These are phyloP conservation scores for Fusarium oxysporum DNA, from an alignment of 2,329 filamentous ascomycete species.

Conservation along the genomic window DNA sequence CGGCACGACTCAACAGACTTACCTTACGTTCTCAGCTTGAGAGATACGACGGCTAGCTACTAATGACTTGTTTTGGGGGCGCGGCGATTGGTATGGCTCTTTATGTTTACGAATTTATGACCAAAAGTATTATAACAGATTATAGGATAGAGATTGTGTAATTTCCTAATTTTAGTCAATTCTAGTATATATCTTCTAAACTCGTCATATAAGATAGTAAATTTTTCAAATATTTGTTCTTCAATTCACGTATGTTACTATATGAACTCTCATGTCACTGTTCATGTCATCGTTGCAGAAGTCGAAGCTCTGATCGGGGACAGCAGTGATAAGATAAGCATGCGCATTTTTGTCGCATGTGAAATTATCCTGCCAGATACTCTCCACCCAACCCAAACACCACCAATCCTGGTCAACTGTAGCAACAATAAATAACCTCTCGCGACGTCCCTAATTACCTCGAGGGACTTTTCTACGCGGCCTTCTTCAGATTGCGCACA, in stretches of 20 bases:
- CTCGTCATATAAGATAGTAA: not conserved
- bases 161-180: slow-evolving; percentile 41
- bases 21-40: slow-evolving; percentile 54
- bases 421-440: not conserved
- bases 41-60: slow-evolving; percentile 48
- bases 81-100: slow-evolving; percentile 8
- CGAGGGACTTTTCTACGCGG: no score
- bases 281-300: not conserved
- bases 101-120: slow-evolving; percentile 44
- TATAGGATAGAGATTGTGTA: slow-evolving; percentile 19
- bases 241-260: not conserved
- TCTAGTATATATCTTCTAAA: slow-evolving; percentile 13
- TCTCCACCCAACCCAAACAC: slow-evolving; percentile 34
- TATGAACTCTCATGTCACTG: not conserved
- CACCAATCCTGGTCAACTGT: not conserved
- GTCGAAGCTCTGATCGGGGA: not conserved
- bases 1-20: slow-evolving; percentile 48
- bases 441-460: no score
- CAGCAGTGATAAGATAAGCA: slow-evolving; percentile 42
- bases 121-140: slow-evolving; percentile 20
- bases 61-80: slow-evolving; percentile 12
- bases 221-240: not conserved
- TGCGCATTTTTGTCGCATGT: slow-evolving; percentile 33
- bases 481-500: not conserved
- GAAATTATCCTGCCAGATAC: slow-evolving; percentile 39